phyloP scores from a whole-genome alignment of 2,329 filamentous ascomycete species.

The Ophiostoma piceae region DNA sequence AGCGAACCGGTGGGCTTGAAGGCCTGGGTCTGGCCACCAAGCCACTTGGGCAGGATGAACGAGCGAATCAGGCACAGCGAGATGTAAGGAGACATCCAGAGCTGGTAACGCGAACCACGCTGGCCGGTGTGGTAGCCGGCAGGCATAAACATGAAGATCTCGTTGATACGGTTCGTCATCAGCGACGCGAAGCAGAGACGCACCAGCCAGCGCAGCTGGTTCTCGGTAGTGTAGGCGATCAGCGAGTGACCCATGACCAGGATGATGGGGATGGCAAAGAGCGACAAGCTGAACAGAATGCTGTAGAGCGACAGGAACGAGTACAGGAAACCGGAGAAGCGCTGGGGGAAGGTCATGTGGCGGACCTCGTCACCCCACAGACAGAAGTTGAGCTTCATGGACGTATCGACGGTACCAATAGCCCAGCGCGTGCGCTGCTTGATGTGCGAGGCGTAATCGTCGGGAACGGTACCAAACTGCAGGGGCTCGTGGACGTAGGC shows the following conservation, averaged over 20 bases:
- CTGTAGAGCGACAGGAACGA: constrained; percentile 42
- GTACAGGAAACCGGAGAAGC: constrained; percentile 55
- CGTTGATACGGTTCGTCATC: constrained; percentile 50
- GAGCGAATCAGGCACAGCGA: constrained; percentile 53
- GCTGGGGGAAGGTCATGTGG: constrained; percentile 51
- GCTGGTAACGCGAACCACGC: constrained; percentile 50
- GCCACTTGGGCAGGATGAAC: constrained; percentile 54
- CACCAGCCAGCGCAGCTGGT: constrained; percentile 55
- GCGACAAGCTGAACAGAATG: constrained; percentile 45
- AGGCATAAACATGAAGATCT: constrained; percentile 54
- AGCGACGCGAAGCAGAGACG: constrained; percentile 50
- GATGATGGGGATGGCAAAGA: constrained; percentile 56
- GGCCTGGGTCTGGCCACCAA: constrained; percentile 53
- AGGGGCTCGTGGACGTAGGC: constrained; percentile 55
- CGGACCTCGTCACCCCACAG: constrained; percentile 49
- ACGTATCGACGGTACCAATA: constrained; percentile 53
- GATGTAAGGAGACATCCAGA: constrained; percentile 61
- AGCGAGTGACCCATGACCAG: constrained; percentile 51
- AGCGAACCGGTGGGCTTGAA: constrained; percentile 59
- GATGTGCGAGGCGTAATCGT: constrained; percentile 50
- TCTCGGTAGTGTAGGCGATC: constrained; percentile 49
- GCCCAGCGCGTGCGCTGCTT: constrained; percentile 55
- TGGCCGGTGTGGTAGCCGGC: constrained; percentile 56
- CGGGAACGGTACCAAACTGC: constrained; percentile 56
- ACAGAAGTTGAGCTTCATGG: constrained; percentile 56